A percentile compares a stretch with the other conserved stretches of the same genome.
Evolutionary conservation across 495 filamentous ascomycete species (phyloP).

Genomic region (Podospora conica): DNA sequence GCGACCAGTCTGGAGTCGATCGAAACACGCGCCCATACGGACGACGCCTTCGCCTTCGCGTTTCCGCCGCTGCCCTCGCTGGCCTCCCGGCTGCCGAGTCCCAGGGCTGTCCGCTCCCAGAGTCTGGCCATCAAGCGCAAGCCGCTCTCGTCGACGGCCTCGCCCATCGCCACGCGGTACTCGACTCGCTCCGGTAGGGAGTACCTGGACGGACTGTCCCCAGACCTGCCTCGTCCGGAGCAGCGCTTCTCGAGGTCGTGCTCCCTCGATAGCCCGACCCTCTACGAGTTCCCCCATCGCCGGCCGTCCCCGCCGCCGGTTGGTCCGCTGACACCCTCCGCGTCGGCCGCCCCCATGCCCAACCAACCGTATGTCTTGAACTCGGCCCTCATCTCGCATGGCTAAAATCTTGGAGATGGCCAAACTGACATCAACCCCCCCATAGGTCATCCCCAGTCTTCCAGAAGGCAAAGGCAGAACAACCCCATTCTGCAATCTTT

Average conservation of each 20-base stretch:
- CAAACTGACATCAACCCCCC: slow-evolving; percentile 21
- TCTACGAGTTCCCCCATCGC: slow-evolving; percentile 49
- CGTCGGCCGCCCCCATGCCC: slow-evolving; percentile 12
- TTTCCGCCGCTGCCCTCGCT: slow-evolving; percentile 21
- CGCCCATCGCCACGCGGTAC: slow-evolving; percentile 43
- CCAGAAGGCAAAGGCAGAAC: slow-evolving; percentile 8
- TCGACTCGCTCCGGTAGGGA: slow-evolving; percentile 32
- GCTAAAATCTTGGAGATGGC: slow-evolving; percentile 20
- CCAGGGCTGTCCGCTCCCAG: slow-evolving; percentile 25
- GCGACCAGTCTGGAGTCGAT: slow-evolving; percentile 11
- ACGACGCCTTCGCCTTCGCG: no score
- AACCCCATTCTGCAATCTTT: slow-evolving; percentile 10
- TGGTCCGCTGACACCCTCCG: slow-evolving; percentile 15
- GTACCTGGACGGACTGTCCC: slow-evolving; percentile 31
- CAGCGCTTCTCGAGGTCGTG: slow-evolving; percentile 43
- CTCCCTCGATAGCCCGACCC: slow-evolving; percentile 50
- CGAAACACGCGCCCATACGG: slow-evolving; percentile 24
- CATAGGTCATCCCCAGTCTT: slow-evolving; percentile 26
- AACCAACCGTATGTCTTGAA: slow-evolving; percentile 27
- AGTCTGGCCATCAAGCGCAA: slow-evolving; percentile 46
- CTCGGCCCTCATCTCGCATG: slow-evolving; percentile 12
- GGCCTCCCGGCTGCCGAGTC: slow-evolving; percentile 21
- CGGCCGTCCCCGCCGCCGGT: slow-evolving; percentile 9
- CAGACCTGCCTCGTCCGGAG: slow-evolving; percentile 36
- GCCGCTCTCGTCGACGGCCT: slow-evolving; percentile 49